Evolutionary conservation across 331 rosid species (phyloP).

Genomic region (Quercus phellos): DNA sequence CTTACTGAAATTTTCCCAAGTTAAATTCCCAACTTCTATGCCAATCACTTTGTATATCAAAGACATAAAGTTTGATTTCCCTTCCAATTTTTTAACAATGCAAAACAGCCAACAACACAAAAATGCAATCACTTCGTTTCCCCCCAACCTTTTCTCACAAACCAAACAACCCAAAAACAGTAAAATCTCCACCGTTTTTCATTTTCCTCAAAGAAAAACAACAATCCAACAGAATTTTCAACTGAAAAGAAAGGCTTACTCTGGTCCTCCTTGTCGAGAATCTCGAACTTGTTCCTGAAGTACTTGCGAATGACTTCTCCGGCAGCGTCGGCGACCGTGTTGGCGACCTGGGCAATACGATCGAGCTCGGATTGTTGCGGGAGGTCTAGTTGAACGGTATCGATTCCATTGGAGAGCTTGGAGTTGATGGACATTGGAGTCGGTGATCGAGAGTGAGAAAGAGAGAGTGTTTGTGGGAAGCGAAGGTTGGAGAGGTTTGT

Average conservation of each 20-base stretch:
- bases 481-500: not conserved
- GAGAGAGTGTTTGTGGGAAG: conserved; percentile 8
- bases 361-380: conserved; percentile 25
- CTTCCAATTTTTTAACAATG: no score
- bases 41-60: not conserved
- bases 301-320: conserved; percentile 67
- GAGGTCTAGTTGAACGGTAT: not conserved
- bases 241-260: conserved; percentile 33
- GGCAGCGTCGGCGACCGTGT: conserved; percentile 76
- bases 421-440: conserved; percentile 35
- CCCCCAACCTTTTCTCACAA: not conserved
- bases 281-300: conserved; percentile 68
- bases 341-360: conserved; percentile 52
- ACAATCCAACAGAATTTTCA: not conserved
- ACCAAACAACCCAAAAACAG: not conserved
- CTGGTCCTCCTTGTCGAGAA: conserved; percentile 62
- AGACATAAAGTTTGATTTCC: not conserved
- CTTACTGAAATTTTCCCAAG: not conserved
- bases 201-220: not conserved
- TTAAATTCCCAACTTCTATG: not conserved
- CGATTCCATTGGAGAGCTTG: conserved; percentile 15
- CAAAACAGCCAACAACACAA: not conserved
- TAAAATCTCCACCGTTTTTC: no score
- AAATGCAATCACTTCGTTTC: not conserved
- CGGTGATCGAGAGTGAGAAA: not conserved